Evolutionary conservation across 352 stramenopile genomes (phyloP).

Genomic region (Phytophthora europaea): DNA sequence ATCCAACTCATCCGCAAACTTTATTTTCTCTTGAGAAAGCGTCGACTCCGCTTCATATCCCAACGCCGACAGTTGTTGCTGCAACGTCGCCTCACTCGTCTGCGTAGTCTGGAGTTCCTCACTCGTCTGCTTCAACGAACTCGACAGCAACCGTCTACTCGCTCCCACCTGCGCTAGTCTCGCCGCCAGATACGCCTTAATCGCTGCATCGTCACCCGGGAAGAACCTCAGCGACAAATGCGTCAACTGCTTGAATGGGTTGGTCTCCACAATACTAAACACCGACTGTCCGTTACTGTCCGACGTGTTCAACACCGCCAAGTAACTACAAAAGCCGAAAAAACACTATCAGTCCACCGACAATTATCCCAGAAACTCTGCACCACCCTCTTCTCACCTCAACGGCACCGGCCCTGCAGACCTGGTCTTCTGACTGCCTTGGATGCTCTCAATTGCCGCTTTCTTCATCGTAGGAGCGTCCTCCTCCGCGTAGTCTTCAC

Average conservation of each 20-base stretch:
- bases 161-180: constrained; percentile 85
- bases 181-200: constrained; percentile 94
- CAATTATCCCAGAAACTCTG: neutral
- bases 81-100: constrained; percentile 51
- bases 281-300: constrained; percentile 69
- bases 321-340: constrained; percentile 57
- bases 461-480: constrained; percentile 4
- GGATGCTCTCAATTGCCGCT: constrained; percentile 1
- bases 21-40: constrained; percentile 73
- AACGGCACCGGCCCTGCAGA: constrained; percentile 78
- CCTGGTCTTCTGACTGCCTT: constrained; percentile 45
- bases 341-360: neutral
- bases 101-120: constrained; percentile 53
- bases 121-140: constrained; percentile 55
- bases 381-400: constrained; percentile 37
- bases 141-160: constrained; percentile 53
- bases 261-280: constrained; percentile 96
- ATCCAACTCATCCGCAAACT: constrained; percentile 76
- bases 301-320: constrained; percentile 84
- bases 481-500: constrained; percentile 7
- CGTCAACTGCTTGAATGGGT: constrained; percentile 95
- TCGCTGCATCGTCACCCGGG: constrained; percentile 85
- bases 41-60: constrained; percentile 65
- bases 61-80: constrained; percentile 64
- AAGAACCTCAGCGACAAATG: constrained; percentile 92